Percentiles rank a stretch among this genome's conserved stretches.
phyloP scores from a whole-genome alignment of 805 yeast species.

The Dipodascus albidus region DNA sequence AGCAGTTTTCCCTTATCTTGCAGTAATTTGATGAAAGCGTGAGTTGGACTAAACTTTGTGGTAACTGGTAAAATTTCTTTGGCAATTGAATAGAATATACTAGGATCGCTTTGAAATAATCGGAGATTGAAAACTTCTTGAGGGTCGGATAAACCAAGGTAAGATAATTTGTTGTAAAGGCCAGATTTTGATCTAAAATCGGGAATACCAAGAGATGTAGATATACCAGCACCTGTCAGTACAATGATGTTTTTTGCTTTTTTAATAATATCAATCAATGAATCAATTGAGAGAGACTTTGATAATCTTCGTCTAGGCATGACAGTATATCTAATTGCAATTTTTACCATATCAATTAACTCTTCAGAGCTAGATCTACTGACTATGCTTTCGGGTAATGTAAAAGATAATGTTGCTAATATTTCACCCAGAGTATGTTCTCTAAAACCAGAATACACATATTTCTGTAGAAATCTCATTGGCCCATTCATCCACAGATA shows the following conservation, averaged over 20 bases:
- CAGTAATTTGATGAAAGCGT: constrained; percentile 61
- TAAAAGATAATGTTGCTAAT: constrained; percentile 54
- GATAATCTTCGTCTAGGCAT: constrained; percentile 16
- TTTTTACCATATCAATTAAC: background rate
- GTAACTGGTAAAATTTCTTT: constrained; percentile 73
- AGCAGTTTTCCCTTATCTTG: constrained; percentile 68
- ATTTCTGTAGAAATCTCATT: constrained; percentile 45
- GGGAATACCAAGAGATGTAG: constrained; percentile 83
- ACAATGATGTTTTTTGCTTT: constrained; percentile 54
- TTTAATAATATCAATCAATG: constrained; percentile 42
- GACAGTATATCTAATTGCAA: constrained; percentile 19
- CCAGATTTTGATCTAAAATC: constrained; percentile 89
- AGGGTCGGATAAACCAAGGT: constrained; percentile 70
- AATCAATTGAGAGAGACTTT: constrained; percentile 37
- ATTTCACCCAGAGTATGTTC: constrained; percentile 44
- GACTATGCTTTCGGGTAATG: constrained; percentile 23
- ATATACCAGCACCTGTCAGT: constrained; percentile 87
- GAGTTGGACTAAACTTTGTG: constrained; percentile 54
- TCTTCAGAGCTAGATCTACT: background rate
- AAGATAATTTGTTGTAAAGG: constrained; percentile 56
- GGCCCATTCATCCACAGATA: constrained; percentile 48
- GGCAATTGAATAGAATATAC: constrained; percentile 77
- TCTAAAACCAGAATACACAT: constrained; percentile 12
- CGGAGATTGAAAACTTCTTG: constrained; percentile 77
- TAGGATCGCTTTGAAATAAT: constrained; percentile 65